These are phyloP conservation scores for Trifolium dubium DNA, from an alignment of 306 rosid genomes.

Conservation along the genomic window DNA sequence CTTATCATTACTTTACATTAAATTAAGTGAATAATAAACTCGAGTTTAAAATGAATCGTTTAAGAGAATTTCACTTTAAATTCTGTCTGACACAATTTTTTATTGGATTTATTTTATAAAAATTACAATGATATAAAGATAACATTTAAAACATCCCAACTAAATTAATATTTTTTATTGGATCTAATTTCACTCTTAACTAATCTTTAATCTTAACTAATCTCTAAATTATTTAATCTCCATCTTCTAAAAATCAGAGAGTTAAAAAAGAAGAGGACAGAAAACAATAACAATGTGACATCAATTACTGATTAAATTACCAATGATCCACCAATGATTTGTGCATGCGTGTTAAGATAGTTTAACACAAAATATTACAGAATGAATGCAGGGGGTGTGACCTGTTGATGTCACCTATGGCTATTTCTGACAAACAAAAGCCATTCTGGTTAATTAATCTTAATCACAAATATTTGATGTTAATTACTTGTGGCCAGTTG, in stretches of 20 bases:
- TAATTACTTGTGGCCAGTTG: slow-evolving; percentile 7
- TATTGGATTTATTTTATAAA: too few relatives aligned
- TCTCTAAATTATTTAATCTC: too few relatives aligned
- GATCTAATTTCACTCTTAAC: too few relatives aligned
- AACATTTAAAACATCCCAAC: too few relatives aligned
- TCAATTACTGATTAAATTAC: neutral
- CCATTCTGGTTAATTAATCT: neutral
- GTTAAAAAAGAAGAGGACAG: neutral
- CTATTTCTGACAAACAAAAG: slow-evolving; percentile 7
- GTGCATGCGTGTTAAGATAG: slow-evolving; percentile 19
- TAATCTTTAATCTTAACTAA: too few relatives aligned
- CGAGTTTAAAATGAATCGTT: too few relatives aligned
- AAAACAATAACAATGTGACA: neutral
- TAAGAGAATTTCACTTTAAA: too few relatives aligned
- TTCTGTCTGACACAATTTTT: too few relatives aligned
- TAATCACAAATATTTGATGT: slow-evolving; percentile 6
- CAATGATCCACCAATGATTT: neutral
- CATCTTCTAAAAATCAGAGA: too few relatives aligned
- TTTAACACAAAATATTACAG: slow-evolving; percentile 11
- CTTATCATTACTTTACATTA: neutral
- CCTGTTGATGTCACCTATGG: slow-evolving; percentile 17
- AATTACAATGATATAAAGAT: too few relatives aligned
- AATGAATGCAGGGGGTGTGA: neutral
- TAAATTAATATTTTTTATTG: too few relatives aligned
- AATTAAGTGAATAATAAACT: too few relatives aligned